Evolutionary conservation across 1,284 basidiomycete species (phyloP).

Genomic region (Ustilago hordei): DNA sequence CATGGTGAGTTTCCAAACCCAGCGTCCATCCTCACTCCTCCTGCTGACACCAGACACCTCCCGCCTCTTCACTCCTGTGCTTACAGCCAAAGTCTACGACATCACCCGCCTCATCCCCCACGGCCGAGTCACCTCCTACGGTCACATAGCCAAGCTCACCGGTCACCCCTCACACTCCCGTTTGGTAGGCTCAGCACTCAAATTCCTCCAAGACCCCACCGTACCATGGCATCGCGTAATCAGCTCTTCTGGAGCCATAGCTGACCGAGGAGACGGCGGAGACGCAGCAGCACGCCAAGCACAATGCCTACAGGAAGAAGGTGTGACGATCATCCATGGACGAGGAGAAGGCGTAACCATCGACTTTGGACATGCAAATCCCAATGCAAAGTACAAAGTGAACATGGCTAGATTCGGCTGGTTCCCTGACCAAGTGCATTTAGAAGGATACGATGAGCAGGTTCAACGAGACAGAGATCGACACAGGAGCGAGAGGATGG

Average conservation of each 20-base stretch:
- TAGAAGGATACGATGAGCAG: constrained; percentile 40
- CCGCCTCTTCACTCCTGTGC: neutral
- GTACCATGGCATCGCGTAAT: constrained; percentile 67
- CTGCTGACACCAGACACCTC: neutral
- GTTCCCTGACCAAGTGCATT: constrained; percentile 46
- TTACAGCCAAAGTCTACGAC: constrained; percentile 62
- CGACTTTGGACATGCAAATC: constrained; percentile 43
- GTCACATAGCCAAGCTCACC: constrained; percentile 62
- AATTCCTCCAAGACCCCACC: constrained; percentile 53
- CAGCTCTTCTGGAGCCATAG: constrained; percentile 59
- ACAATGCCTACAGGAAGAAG: constrained; percentile 49
- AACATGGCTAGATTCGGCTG: constrained; percentile 45
- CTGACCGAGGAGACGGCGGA: constrained; percentile 67
- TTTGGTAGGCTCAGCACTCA: constrained; percentile 64
- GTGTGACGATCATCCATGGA: constrained; percentile 53
- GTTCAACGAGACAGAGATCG: neutral
- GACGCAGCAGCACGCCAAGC: constrained; percentile 60
- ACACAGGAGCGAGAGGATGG: constrained; percentile 12
- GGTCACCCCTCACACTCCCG: constrained; percentile 62
- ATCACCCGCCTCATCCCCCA: constrained; percentile 56
- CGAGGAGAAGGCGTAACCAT: constrained; percentile 41
- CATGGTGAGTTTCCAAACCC: constrained; percentile 26
- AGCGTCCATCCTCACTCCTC: neutral
- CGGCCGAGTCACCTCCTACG: constrained; percentile 66
- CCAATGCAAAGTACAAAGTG: constrained; percentile 47